Conservation (phyloP, 1,284 basidiomycete species). For the Mycosarcoma maydis region DNA sequence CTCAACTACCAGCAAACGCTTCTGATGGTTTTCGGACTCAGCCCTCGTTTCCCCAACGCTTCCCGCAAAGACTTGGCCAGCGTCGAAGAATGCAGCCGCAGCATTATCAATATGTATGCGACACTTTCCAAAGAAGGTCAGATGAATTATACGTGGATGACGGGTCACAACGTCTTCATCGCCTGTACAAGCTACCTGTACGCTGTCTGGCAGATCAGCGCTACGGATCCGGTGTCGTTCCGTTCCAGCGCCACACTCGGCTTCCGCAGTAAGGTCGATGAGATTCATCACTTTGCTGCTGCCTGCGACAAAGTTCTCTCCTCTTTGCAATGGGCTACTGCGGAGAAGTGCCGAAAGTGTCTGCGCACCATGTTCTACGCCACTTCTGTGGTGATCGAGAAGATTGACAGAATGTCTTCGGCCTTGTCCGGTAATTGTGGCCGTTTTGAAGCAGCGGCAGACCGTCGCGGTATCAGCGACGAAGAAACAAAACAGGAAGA, state of each 20-base stretch:
- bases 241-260: slow-evolving; percentile 34
- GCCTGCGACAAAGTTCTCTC: slow-evolving; percentile 45
- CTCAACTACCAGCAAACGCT: slow-evolving; percentile 53
- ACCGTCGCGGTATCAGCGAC: neutral
- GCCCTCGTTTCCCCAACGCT: slow-evolving; percentile 44
- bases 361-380: slow-evolving; percentile 47
- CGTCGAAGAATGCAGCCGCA: slow-evolving; percentile 48
- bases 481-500: neutral
- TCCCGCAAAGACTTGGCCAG: slow-evolving; percentile 39
- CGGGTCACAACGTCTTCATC: slow-evolving; percentile 47
- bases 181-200: slow-evolving; percentile 45
- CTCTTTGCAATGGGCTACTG: slow-evolving; percentile 46
- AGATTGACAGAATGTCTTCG: slow-evolving; percentile 36
- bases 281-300: slow-evolving; percentile 46
- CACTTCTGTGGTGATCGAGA: slow-evolving; percentile 40
- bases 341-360: slow-evolving; percentile 48
- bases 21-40: slow-evolving; percentile 47
- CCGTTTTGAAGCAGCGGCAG: neutral
- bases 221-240: slow-evolving; percentile 35
- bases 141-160: slow-evolving; percentile 54
- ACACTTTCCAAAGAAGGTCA: slow-evolving; percentile 46
- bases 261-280: slow-evolving; percentile 44
- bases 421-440: neutral
- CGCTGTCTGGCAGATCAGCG: slow-evolving; percentile 47
- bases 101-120: slow-evolving; percentile 54